phyloP scores from a whole-genome alignment of 2,329 filamentous ascomycete genomes.

The Colletotrichum echinochloae region DNA sequence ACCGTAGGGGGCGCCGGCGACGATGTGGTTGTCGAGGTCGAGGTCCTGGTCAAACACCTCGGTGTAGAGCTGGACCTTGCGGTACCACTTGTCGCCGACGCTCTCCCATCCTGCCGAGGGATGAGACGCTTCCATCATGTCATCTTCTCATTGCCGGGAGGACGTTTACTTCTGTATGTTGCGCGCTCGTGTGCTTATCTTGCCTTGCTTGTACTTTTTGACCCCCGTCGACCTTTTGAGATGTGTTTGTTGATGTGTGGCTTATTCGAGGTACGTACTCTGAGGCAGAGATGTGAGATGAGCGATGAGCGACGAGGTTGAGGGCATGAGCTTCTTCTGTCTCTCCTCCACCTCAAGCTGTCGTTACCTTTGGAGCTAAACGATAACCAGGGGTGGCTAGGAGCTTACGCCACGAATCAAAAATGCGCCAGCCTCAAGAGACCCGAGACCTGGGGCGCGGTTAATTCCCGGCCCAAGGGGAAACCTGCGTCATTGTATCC shows the following conservation, averaged over 20 bases:
- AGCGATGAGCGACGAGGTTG: conserved; percentile 6
- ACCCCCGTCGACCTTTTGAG: too few relatives aligned
- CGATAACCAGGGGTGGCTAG: background rate
- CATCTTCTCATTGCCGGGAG: conserved; percentile 46
- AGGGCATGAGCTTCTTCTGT: conserved; percentile 10
- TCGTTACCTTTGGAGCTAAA: conserved; percentile 12
- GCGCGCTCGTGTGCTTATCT: background rate
- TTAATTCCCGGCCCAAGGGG: conserved; percentile 29
- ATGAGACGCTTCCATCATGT: conserved; percentile 68
- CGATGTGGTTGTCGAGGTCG: conserved; percentile 93
- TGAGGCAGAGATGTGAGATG: conserved; percentile 12
- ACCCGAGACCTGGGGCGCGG: conserved; percentile 15
- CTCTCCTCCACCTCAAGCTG: conserved; percentile 4
- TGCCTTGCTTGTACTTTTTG: background rate
- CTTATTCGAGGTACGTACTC: background rate
- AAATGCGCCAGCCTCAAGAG: conserved; percentile 16
- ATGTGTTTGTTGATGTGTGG: too few relatives aligned
- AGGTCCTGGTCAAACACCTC: conserved; percentile 92
- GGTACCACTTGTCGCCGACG: conserved; percentile 93
- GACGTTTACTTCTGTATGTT: background rate
- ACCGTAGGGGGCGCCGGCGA: conserved; percentile 91
- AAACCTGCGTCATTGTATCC: conserved; percentile 36
- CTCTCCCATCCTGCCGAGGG: conserved; percentile 93
- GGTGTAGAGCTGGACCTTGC: conserved; percentile 93
- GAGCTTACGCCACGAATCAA: conserved; percentile 37